Conservation (phyloP, 129 eudicot genomes). For the Escallonia herrerae region DNA sequence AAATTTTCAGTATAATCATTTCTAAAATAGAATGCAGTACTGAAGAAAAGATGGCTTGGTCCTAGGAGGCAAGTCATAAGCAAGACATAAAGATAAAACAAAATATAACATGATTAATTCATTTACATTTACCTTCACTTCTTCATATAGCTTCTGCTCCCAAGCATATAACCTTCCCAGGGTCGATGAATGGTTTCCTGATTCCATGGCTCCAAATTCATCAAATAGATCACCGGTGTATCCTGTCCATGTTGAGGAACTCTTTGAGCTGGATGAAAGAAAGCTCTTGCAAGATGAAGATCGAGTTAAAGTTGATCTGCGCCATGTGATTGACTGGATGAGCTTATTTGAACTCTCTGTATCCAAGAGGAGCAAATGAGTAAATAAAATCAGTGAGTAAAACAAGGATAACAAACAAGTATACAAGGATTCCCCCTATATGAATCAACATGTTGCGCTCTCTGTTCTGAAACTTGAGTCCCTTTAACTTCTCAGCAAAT, state of each 20-base stretch:
- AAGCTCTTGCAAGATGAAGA: slow-evolving; percentile 39
- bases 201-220: slow-evolving; percentile 39
- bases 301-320: slow-evolving; percentile 25
- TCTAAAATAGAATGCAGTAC: too few species aligned
- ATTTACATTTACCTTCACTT: slow-evolving; percentile 37
- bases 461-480: too few species aligned
- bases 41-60: too few species aligned
- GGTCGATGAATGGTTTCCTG: slow-evolving; percentile 57
- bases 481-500: too few species aligned
- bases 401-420: background rate
- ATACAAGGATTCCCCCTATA: too few species aligned
- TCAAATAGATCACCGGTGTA: slow-evolving; percentile 27
- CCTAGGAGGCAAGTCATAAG: background rate
- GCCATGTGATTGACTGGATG: slow-evolving; percentile 30
- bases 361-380: background rate
- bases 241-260: slow-evolving; percentile 35
- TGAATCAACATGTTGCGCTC: too few species aligned
- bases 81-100: background rate
- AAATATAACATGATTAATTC: too few species aligned
- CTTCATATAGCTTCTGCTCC: slow-evolving; percentile 59
- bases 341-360: slow-evolving; percentile 37
- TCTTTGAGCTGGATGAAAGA: slow-evolving; percentile 33
- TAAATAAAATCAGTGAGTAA: background rate
- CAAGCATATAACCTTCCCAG: slow-evolving; percentile 54
- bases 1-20: too few species aligned